Evolutionary conservation across 2,329 filamentous ascomycete genomes (phyloP).

Genomic region (Apiospora phragmitis): DNA sequence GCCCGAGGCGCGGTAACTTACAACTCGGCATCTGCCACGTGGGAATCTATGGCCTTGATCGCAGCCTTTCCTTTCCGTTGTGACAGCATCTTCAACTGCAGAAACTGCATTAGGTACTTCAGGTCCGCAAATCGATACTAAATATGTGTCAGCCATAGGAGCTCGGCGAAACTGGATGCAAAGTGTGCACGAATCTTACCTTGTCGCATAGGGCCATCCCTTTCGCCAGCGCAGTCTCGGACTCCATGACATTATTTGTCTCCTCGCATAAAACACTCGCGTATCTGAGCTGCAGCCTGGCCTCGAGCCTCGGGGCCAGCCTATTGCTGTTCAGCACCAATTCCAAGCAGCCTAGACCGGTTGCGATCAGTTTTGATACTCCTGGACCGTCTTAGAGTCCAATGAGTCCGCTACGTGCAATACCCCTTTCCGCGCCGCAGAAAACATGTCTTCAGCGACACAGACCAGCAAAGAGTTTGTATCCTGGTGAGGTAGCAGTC

Average conservation of each 20-base stretch:
- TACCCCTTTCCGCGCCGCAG: constrained; percentile 60
- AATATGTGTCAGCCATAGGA: background rate
- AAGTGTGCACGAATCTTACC: constrained; percentile 35
- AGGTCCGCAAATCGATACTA: constrained; percentile 63
- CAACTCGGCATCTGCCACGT: constrained; percentile 68
- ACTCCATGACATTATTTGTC: constrained; percentile 73
- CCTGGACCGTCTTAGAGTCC: constrained; percentile 53
- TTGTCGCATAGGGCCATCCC: constrained; percentile 70
- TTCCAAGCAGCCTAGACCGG: constrained; percentile 72
- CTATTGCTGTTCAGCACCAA: constrained; percentile 63
- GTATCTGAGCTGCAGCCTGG: constrained; percentile 68
- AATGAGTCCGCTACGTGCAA: constrained; percentile 49
- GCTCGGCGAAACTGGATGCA: background rate
- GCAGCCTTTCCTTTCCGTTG: constrained; percentile 72
- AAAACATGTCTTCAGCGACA: constrained; percentile 76
- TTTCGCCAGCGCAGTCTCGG: constrained; percentile 71
- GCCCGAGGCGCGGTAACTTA: constrained; percentile 36
- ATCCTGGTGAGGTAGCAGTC: constrained; percentile 48
- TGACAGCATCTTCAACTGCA: constrained; percentile 69
- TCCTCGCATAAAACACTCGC: constrained; percentile 72
- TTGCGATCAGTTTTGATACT: constrained; percentile 74
- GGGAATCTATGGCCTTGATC: constrained; percentile 68
- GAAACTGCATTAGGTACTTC: constrained; percentile 76
- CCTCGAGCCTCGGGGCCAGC: constrained; percentile 66
- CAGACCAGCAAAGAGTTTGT: constrained; percentile 63